Percentiles rank a stretch among this genome's conserved stretches.
phyloP scores from a whole-genome alignment of 352 stramenopile species.

The Globisporangium orthogonon region DNA sequence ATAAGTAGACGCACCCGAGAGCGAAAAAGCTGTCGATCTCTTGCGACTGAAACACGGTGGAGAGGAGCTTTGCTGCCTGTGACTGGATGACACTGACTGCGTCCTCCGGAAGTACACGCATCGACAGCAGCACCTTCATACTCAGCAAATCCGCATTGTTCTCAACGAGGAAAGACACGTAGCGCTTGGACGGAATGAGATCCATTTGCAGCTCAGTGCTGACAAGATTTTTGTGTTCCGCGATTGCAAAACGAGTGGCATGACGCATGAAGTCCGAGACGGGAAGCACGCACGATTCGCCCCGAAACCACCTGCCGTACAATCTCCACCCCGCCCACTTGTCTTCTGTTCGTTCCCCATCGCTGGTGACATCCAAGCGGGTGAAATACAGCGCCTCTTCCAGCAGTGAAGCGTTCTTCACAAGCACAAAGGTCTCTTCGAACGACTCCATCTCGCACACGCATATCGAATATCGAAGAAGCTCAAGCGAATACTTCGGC shows the following conservation, averaged over 20 bases:
- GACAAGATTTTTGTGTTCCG: slow-evolving; percentile 40
- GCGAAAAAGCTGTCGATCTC: slow-evolving; percentile 68
- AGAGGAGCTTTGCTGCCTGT: slow-evolving; percentile 52
- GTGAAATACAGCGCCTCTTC: slow-evolving; percentile 48
- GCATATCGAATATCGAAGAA: slow-evolving; percentile 57
- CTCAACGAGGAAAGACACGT: slow-evolving; percentile 61
- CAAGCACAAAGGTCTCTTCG: slow-evolving; percentile 50
- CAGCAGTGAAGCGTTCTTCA: slow-evolving; percentile 48
- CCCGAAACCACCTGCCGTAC: slow-evolving; percentile 56
- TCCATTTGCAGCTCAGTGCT: slow-evolving; percentile 15
- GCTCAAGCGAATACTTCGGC: slow-evolving; percentile 47
- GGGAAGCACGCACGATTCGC: slow-evolving; percentile 40
- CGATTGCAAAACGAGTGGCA: slow-evolving; percentile 51
- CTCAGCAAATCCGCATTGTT: slow-evolving; percentile 60
- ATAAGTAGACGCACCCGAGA: slow-evolving; percentile 27
- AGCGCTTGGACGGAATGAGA: slow-evolving; percentile 50
- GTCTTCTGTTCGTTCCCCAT: neutral
- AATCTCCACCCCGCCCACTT: slow-evolving; percentile 17
- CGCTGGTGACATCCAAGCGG: slow-evolving; percentile 19
- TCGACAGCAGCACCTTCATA: slow-evolving; percentile 55
- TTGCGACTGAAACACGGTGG: slow-evolving; percentile 62
- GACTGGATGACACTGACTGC: slow-evolving; percentile 31
- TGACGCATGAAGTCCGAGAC: slow-evolving; percentile 48
- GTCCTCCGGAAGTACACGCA: slow-evolving; percentile 52
- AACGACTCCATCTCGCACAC: slow-evolving; percentile 47